Conservation (phyloP, 305 asterid genomes). For the Fraxinus angustifolia region DNA sequence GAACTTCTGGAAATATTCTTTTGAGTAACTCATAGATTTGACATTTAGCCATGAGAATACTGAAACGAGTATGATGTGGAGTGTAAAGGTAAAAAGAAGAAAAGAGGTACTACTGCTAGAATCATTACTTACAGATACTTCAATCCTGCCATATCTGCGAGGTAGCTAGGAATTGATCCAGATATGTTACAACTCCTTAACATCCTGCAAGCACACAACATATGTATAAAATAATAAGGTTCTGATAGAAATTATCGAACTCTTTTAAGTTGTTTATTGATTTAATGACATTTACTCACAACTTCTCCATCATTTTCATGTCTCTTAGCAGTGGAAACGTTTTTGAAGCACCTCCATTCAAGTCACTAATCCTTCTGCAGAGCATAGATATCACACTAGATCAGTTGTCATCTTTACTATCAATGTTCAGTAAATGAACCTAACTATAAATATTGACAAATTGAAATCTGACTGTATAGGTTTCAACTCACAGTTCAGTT, state of each 20-base stretch:
- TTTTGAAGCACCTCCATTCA: constrained; percentile 33
- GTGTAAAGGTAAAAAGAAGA: not conserved
- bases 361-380: constrained; percentile 53
- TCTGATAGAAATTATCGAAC: constrained; percentile 2
- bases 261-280: not conserved
- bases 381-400: constrained; percentile 9
- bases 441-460: not conserved
- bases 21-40: not conserved
- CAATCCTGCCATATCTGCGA: constrained; percentile 24
- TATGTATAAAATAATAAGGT: not conserved
- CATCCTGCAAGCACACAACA: constrained; percentile 32
- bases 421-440: not conserved
- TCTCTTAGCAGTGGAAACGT: constrained; percentile 34
- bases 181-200: constrained; percentile 48
- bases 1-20: not conserved
- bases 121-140: constrained; percentile 24
- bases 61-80: not conserved
- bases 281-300: constrained; percentile 36
- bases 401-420: not conserved
- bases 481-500: constrained; percentile 44
- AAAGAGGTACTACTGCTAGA: not conserved
- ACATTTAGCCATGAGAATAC: not conserved
- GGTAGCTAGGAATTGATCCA: constrained; percentile 35
- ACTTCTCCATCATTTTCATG: constrained; percentile 16
- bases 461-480: not conserved